Base-by-base conservation (phyloP, 768 basidiomycete species). In the Leccinum arenicola region DNA sequence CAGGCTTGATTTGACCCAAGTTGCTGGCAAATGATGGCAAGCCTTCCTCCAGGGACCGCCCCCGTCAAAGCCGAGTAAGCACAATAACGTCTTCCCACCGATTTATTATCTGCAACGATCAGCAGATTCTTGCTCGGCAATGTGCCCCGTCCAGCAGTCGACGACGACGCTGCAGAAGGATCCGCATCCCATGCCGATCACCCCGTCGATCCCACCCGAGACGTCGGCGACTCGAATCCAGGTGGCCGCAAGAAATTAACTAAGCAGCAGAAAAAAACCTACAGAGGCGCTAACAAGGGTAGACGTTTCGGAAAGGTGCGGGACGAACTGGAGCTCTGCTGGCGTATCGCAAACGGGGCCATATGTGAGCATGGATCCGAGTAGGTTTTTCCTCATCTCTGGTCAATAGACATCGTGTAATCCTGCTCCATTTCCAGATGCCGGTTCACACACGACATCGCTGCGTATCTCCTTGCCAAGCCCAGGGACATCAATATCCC, bases 301-400 rank as follows among this genome's bases (percentile, higher is more conserved):
- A 74, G 95, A 45, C 80, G 85, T 14, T 95, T 93, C 72, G 85
- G 81, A 17, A 88, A 88, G 68, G 78, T 90, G 17, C 79, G 84
- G 55, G 95, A 95, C 67, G 89, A 90, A 48, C 74, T 93, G 3
- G 87, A 93, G 35, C 75, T 98, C 27, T 98, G 95, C 74, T 89
- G 87, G 83, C 82, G 80, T 54, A 75, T 93, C 54, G 94, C 92
- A 3, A 83, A 79, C 54, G 90, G 88, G 0, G 75, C 78, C 35
- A 65, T 76, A 8, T 97, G 95, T 68, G 86, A 89, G 61, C 84
- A 84, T 64, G 90, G 89, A 19, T 73, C 78, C 54, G 78, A 85
- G 85, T 88, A 63, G 64, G 84, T 27, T 25, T 14, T n/a, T 0
- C 25, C 8, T 25, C 33, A 6, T 29, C 8, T 57, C 33, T 12